Conservation (phyloP, 306 rosid species). For the Clitoria ternatea region DNA sequence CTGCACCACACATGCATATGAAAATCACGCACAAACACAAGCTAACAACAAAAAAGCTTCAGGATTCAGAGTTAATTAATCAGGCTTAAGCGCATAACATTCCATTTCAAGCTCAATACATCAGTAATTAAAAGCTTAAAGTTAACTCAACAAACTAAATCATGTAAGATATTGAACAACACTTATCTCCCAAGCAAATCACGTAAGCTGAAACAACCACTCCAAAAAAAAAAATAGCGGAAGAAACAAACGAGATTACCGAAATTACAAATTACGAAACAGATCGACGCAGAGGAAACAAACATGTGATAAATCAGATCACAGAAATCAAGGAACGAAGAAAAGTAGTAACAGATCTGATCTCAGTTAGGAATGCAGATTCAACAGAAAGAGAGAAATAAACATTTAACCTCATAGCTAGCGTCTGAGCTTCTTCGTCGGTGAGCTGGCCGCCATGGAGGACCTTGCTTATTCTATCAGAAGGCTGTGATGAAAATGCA, state of each 20-base stretch:
- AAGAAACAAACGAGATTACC: neutral
- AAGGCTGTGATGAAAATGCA: slow-evolving; percentile 53
- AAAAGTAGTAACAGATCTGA: slow-evolving; percentile 25
- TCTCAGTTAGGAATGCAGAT: neutral
- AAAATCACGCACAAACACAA: neutral
- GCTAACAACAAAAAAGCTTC: neutral
- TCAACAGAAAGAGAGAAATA: neutral
- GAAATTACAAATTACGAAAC: neutral
- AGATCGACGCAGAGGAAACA: slow-evolving; percentile 18
- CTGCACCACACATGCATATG: slow-evolving; percentile 4
- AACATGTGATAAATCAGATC: neutral
- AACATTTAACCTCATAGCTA: slow-evolving; percentile 44
- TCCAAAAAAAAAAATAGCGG: neutral
- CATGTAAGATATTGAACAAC: neutral
- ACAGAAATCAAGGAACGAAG: neutral
- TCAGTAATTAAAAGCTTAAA: neutral
- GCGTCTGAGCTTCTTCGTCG: slow-evolving; percentile 81
- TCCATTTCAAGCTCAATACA: slow-evolving; percentile 5
- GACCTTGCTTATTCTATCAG: slow-evolving; percentile 84
- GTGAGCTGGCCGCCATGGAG: slow-evolving; percentile 77
- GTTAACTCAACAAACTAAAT: neutral
- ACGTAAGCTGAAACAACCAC: too few species aligned
- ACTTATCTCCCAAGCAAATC: neutral
- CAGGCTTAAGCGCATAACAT: neutral
- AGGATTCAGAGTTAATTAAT: neutral